phyloP scores from a whole-genome alignment of 2,329 filamentous ascomycete genomes.

The Fusarium cicatricum region DNA sequence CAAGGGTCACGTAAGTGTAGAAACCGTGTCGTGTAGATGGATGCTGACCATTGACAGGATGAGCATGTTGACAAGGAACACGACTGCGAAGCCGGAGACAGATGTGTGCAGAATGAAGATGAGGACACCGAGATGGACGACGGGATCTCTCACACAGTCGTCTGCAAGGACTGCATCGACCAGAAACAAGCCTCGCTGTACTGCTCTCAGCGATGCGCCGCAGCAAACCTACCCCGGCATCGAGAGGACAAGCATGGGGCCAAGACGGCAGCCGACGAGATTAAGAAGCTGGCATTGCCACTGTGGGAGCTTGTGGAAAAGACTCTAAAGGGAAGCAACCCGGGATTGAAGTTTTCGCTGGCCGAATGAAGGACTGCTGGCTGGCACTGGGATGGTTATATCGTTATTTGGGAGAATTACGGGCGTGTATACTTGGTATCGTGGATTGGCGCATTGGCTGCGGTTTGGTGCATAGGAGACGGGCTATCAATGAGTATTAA shows the following conservation, averaged over 20 bases:
- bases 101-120: conserved; percentile 51
- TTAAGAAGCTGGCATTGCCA: conserved; percentile 32
- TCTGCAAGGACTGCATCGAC: conserved; percentile 54
- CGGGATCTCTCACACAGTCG: conserved; percentile 42
- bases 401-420: neutral
- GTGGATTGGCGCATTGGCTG: neutral
- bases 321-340: conserved; percentile 44
- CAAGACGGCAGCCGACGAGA: conserved; percentile 36
- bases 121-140: conserved; percentile 53
- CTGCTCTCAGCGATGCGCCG: conserved; percentile 55
- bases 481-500: too few relatives aligned
- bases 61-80: conserved; percentile 51
- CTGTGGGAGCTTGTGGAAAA: conserved; percentile 40
- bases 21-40: neutral
- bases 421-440: neutral
- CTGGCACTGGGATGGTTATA: neutral
- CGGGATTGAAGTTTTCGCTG: conserved; percentile 44
- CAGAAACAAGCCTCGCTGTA: conserved; percentile 49
- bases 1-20: conserved; percentile 51
- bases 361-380: conserved; percentile 13
- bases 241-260: conserved; percentile 46
- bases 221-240: conserved; percentile 52
- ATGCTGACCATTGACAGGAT: conserved; percentile 46
- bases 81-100: conserved; percentile 52
- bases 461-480: neutral